Percentiles rank a stretch among this genome's conserved stretches.
These are phyloP conservation scores for Helianthus tuberosus DNA, from an alignment of 129 eudicot genomes.

Conservation along the genomic window DNA sequence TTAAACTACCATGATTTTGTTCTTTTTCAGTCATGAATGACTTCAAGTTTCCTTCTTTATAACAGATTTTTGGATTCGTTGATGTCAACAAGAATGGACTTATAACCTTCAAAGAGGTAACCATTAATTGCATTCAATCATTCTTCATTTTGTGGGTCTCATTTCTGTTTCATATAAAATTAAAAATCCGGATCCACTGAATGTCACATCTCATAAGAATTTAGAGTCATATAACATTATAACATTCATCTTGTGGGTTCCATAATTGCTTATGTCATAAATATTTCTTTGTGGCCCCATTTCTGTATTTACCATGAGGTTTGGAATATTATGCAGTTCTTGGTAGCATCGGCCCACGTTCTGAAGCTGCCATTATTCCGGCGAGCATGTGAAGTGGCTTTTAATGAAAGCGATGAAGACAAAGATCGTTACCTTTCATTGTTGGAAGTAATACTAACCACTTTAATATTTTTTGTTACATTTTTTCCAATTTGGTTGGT, in stretches of 20 bases:
- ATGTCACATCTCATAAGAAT: neutral
- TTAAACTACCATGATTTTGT: neutral
- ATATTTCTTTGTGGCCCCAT: neutral
- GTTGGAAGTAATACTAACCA: slow-evolving; percentile 49
- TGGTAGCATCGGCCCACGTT: slow-evolving; percentile 80
- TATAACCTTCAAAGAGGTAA: slow-evolving; percentile 87
- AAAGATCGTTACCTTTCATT: slow-evolving; percentile 50
- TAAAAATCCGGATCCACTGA: slow-evolving; percentile 3
- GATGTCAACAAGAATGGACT: slow-evolving; percentile 67
- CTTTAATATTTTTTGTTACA: neutral
- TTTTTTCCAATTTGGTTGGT: neutral
- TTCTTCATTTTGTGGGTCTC: slow-evolving; percentile 20
- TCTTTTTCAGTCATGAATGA: slow-evolving; percentile 20
- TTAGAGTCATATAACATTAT: neutral
- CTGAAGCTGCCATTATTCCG: slow-evolving; percentile 70
- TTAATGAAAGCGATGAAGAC: slow-evolving; percentile 47
- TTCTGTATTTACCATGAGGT: neutral
- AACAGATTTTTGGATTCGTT: slow-evolving; percentile 82
- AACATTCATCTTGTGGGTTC: neutral
- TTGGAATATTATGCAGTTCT: slow-evolving; percentile 56
- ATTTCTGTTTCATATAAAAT: neutral
- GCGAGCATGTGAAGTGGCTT: slow-evolving; percentile 76
- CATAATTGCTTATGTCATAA: neutral
- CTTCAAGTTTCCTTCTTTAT: slow-evolving; percentile 18
- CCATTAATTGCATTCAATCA: slow-evolving; percentile 7